Evolutionary conservation across 108 stramenopile genomes (phyloP).

Genomic region (Schizochytrium sp.): DNA sequence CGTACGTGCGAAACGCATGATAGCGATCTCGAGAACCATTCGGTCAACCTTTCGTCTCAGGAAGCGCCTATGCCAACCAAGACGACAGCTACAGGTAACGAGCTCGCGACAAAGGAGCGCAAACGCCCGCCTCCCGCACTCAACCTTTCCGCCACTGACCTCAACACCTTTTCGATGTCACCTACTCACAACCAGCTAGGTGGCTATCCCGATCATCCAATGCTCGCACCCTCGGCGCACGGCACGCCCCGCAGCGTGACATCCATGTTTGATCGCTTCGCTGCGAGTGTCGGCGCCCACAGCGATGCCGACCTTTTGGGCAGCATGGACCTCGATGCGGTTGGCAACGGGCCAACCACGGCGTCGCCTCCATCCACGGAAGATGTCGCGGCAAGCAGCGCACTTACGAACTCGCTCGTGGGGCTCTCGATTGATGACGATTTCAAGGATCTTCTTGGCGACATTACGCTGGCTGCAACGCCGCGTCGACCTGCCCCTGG

Average conservation of each 20-base stretch:
- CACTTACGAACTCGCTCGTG: not conserved
- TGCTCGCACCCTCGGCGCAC: not conserved
- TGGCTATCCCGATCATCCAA: not conserved
- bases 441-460: not conserved
- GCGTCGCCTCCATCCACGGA: no score
- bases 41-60: not conserved
- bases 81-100: no score
- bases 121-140: not conserved
- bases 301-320: not conserved
- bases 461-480: not conserved
- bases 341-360: no score
- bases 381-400: not conserved
- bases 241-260: not conserved
- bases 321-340: not conserved
- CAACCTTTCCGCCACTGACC: not conserved
- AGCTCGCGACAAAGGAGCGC: no score
- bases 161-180: not conserved
- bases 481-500: not conserved
- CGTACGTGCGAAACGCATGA: no score
- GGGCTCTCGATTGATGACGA: not conserved
- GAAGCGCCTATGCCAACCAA: not conserved
- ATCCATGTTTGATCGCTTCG: conserved; percentile 1
- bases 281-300: no score
- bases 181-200: not conserved
- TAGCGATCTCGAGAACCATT: not conserved